A percentile compares a stretch with the other conserved stretches of the same genome.
Evolutionary conservation across 164 flowering plant genomes (phyloP).

Genomic region (Saururus chinensis): DNA sequence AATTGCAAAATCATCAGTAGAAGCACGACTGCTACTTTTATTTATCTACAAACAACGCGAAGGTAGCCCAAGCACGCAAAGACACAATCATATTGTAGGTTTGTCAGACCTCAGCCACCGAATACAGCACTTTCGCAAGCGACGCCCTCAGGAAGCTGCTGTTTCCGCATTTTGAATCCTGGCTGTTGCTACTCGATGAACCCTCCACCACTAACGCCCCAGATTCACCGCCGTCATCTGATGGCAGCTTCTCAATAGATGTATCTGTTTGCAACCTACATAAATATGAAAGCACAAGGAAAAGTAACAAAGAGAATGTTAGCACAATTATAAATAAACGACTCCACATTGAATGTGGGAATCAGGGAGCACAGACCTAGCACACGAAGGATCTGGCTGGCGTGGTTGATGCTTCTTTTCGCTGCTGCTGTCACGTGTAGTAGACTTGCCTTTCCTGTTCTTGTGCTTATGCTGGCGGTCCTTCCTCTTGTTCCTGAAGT

Average conservation of each 20-base stretch:
- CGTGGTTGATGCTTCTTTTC: constrained; percentile 38
- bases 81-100: neutral
- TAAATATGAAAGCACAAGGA: neutral
- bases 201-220: constrained; percentile 7
- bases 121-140: constrained; percentile 24
- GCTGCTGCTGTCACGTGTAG: constrained; percentile 27
- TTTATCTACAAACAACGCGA: constrained; percentile 17
- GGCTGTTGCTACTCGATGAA: constrained; percentile 18
- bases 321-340: neutral
- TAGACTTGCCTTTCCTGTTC: constrained; percentile 20
- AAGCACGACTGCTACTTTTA: constrained; percentile 4
- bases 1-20: too few species aligned
- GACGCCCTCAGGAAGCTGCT: constrained; percentile 37
- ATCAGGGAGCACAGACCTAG: constrained; percentile 8
- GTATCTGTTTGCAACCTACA: neutral
- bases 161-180: constrained; percentile 42
- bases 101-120: constrained; percentile 40
- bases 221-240: neutral
- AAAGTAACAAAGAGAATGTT: too few species aligned
- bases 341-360: neutral
- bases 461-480: constrained; percentile 41
- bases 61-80: too few species aligned
- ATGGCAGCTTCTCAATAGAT: neutral
- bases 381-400: constrained; percentile 17
- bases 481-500: constrained; percentile 29